Evolutionary conservation across 2,329 filamentous ascomycete genomes (phyloP).

Genomic region (Rhynchosporium graminicola): DNA sequence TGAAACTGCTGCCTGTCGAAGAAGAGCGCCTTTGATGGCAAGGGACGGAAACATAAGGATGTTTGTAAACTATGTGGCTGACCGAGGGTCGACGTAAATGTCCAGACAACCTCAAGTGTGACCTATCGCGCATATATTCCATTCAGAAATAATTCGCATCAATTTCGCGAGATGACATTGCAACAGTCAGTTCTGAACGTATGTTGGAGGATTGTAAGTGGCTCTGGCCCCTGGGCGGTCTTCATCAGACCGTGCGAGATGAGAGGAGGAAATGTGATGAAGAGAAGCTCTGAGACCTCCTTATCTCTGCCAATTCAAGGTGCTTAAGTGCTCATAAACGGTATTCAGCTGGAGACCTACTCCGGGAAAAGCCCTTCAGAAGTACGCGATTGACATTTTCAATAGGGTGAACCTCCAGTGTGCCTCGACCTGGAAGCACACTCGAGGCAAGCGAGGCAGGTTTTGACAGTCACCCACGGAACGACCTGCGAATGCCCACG

Average conservation of each 20-base stretch:
- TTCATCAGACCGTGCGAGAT: not conserved
- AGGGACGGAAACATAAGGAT: not conserved
- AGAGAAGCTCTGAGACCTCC: slow-evolving; percentile 12
- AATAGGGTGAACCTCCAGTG: too few species aligned
- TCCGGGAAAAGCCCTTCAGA: not conserved
- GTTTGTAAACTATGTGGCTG: not conserved
- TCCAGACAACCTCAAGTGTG: not conserved
- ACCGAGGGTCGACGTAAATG: not conserved
- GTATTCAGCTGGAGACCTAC: slow-evolving; percentile 22
- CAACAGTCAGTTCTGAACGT: not conserved
- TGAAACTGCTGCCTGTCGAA: not conserved
- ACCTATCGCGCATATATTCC: not conserved
- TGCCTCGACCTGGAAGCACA: not conserved
- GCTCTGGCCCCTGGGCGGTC: not conserved
- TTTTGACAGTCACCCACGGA: not conserved
- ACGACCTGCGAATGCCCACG: not conserved
- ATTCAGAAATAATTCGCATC: not conserved
- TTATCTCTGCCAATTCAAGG: slow-evolving; percentile 2
- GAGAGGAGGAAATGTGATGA: not conserved
- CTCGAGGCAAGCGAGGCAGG: not conserved
- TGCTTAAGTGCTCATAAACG: slow-evolving; percentile 15
- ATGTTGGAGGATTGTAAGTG: not conserved
- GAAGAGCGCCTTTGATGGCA: not conserved
- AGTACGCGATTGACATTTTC: not conserved
- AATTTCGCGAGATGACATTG: not conserved